Conservation (phyloP, 2,329 filamentous ascomycete genomes). For the Microascus cirrosus region DNA sequence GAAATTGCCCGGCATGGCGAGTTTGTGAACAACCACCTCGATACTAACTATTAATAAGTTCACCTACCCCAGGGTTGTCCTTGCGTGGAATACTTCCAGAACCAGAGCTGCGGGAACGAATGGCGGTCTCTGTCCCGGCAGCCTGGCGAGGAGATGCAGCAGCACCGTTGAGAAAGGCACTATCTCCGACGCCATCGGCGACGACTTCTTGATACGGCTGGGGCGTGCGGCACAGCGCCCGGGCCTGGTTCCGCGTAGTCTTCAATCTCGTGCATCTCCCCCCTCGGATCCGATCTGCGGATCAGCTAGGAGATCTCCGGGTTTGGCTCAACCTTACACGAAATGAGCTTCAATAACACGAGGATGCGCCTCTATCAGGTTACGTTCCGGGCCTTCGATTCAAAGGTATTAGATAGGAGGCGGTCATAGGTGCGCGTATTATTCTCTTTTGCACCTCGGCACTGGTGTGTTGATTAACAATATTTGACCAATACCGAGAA, state of each 20-base stretch:
- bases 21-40: background rate
- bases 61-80: background rate
- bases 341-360: no score
- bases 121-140: background rate
- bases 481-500: background rate
- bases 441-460: no score
- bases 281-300: background rate
- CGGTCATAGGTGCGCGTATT: no score
- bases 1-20: no score
- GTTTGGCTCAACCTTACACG: no score
- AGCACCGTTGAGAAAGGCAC: background rate
- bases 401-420: no score
- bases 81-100: background rate
- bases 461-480: no score
- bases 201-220: background rate
- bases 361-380: no score
- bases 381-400: no score
- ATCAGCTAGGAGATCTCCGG: no score
- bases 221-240: background rate
- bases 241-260: background rate
- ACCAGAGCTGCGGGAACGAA: background rate
- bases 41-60: background rate
- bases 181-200: background rate
- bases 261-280: background rate
- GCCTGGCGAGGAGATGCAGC: background rate